These are phyloP conservation scores for Cornus suecica DNA, from an alignment of 148 eudicot genomes.

Conservation along the genomic window DNA sequence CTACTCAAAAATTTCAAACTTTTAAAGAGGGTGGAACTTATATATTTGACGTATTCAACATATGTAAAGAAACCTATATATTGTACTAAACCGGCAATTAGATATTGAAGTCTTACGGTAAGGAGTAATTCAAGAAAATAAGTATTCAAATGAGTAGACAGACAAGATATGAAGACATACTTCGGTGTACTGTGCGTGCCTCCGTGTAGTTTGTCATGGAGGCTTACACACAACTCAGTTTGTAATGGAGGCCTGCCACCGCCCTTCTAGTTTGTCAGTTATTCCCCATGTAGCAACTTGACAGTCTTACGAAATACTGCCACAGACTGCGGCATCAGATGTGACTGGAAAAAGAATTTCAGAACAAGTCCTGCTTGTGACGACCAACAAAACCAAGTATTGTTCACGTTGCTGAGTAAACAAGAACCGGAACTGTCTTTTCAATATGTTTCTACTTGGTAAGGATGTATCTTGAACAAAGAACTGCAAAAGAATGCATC, in stretches of 20 bases:
- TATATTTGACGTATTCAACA: too few species aligned
- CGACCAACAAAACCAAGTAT: background rate
- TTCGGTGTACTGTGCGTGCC: slow-evolving; percentile 78
- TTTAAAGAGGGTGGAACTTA: too few species aligned
- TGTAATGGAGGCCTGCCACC: slow-evolving; percentile 90
- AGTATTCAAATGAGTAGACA: background rate
- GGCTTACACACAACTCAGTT: too few species aligned
- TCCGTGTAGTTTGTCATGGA: too few species aligned
- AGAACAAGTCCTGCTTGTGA: background rate
- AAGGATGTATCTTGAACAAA: slow-evolving; percentile 74
- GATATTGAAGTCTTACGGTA: too few species aligned
- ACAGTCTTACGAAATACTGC: slow-evolving; percentile 80
- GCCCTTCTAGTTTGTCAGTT: slow-evolving; percentile 70
- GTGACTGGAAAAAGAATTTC: too few species aligned
- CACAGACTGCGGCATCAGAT: slow-evolving; percentile 55
- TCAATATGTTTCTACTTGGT: slow-evolving; percentile 38
- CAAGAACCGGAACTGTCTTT: slow-evolving; percentile 2
- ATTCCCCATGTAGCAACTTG: slow-evolving; percentile 72
- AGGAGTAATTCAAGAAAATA: too few species aligned
- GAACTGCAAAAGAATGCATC: slow-evolving; percentile 64
- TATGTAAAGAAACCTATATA: too few species aligned
- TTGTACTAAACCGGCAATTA: too few species aligned
- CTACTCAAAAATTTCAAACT: too few species aligned
- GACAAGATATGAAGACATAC: slow-evolving; percentile 30
- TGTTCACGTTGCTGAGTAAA: background rate